Evolutionary conservation across 139 green algal genomes (phyloP), one percentile per base, ranked within the genome.

Genomic region (Desmodesmus armatus): DNA sequence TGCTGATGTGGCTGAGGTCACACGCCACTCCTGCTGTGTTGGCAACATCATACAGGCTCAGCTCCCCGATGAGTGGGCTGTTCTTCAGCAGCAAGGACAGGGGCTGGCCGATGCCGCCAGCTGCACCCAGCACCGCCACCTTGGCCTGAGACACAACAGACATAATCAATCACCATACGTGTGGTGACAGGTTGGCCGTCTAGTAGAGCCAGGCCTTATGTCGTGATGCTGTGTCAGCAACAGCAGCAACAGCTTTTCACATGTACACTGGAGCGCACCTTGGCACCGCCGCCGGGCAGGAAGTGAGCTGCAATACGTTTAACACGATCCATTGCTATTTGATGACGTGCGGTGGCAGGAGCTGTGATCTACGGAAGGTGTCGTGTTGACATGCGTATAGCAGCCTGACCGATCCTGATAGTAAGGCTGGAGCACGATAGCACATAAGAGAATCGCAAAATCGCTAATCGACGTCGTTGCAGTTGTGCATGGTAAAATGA

Each of bases 41-140:
- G 31, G 91, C 93, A 5, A 99, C 93, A 90, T 99, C 97, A 88
- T 99, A 99, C 33, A 99, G 91, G 25, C 87, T 80, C 9, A 99
- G 94, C 69, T 98, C 89, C 2, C 80, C 77, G 5, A 95, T 83
- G 15, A 89, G 71, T 17, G 87, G 86, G 40, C 60, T 89, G 83
- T 96, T 92, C 87, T 99, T 99, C 4, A 99, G 83, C 63, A 99
- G 93, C 76, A 99, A 87, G 0, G 91, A 92, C 53, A 99, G 90
- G 2, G 97, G 95, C 92, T 99, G 97, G 17, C 97, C 97, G 78
- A 99, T 99, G 69, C 97, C 97, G 37, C 97, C 97, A 9, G 95
- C 95, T 21, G 97, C 97, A 23, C 97, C 97, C 65, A 99, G 88
- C 41, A 99, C 88, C 3, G 96, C 97, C 5, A 99, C 97, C 83